Conservation (phyloP, 164 flowering plant species). For the Magnolia sinica region DNA sequence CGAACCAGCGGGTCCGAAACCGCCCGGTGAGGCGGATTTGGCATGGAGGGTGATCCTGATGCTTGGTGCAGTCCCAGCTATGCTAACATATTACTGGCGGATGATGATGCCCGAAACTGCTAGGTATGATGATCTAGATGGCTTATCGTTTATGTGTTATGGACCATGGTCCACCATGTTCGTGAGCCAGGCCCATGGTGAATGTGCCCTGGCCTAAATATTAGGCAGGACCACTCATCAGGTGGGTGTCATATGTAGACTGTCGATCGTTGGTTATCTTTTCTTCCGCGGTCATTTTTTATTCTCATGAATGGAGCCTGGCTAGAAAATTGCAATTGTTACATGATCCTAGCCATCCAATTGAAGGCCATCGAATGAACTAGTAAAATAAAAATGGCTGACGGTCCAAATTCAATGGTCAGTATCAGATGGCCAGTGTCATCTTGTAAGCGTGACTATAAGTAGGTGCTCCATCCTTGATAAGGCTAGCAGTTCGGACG, state of each 20-base stretch:
- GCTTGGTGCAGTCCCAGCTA: conserved; percentile 29
- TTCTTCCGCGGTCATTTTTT: too few relatives aligned
- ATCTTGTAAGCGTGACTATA: too few relatives aligned
- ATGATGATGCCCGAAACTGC: conserved; percentile 82
- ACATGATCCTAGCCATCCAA: too few relatives aligned
- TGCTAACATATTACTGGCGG: conserved; percentile 46
- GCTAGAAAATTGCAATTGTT: too few relatives aligned
- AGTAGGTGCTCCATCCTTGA: too few relatives aligned
- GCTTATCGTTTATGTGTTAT: background rate
- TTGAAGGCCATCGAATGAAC: too few relatives aligned
- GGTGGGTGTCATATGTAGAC: background rate
- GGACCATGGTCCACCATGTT: background rate
- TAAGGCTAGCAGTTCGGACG: too few relatives aligned
- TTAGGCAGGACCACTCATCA: background rate
- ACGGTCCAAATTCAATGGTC: too few relatives aligned
- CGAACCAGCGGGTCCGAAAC: background rate
- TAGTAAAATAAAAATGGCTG: too few relatives aligned
- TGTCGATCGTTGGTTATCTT: background rate
- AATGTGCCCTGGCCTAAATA: background rate
- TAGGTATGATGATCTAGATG: conserved; percentile 27
- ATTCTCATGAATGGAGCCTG: too few relatives aligned
- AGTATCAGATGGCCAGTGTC: too few relatives aligned
- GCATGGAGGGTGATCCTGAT: conserved; percentile 40
- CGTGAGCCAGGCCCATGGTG: background rate
- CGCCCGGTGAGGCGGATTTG: conserved; percentile 40